phyloP scores from a whole-genome alignment of 768 basidiomycete species.

The Russula griseocarnosa region DNA sequence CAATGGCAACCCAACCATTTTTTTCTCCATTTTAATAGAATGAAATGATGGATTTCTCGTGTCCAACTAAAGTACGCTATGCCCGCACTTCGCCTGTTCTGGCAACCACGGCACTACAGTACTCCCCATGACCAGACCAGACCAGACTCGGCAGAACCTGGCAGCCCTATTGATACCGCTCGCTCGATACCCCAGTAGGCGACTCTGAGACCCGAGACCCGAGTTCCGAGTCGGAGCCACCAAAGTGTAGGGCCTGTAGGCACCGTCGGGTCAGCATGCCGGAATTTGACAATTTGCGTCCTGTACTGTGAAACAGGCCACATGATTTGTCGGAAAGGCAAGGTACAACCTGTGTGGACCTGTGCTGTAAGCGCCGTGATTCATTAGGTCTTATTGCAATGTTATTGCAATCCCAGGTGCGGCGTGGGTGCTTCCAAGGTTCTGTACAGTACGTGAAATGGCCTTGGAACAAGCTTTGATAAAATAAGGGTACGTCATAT shows the following conservation, averaged over 20 bases:
- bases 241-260: no score
- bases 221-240: no score
- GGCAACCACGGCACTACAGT: neutral
- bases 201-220: no score
- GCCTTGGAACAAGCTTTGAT: neutral
- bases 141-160: neutral
- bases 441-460: neutral
- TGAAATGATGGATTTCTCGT: conserved; percentile 1
- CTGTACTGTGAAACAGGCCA: no score
- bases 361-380: no score
- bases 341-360: no score
- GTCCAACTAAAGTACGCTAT: neutral
- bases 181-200: no score
- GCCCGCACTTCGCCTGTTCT: neutral
- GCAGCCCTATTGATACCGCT: neutral
- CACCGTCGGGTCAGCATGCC: no score
- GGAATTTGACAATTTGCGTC: no score
- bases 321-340: no score
- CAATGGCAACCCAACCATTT: neutral
- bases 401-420: neutral
- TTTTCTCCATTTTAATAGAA: conserved; percentile 12
- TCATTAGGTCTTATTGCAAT: neutral
- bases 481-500: neutral
- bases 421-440: neutral
- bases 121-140: neutral